Evolutionary conservation across 2,329 filamentous ascomycete species (phyloP), one percentile per base, ranked within the genome.

Genomic region (Rutstroemia sp.): DNA sequence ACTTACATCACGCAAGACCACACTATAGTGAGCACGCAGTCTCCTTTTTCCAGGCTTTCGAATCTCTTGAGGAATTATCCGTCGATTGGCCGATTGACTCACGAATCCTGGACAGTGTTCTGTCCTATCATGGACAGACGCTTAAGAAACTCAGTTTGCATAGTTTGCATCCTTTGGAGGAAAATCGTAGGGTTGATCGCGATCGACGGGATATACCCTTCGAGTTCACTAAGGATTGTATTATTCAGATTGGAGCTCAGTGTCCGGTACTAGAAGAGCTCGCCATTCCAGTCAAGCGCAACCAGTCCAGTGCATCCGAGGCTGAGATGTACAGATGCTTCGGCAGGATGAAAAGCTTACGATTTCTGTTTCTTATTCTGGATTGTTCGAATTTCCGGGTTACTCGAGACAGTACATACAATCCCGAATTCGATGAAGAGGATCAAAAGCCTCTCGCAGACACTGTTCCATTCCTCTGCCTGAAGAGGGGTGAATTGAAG

Each of bases 341-440:
- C 19, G 44, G 57, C 44, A 48, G 42, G 16, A 56, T 56, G 53
- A 45, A 16, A 50, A 54, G 23, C 42, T 56, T 58, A n/a, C 42
- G 39, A 49, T 52, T 38, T 25, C 42, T 58, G 37, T 58, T 56
- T 45, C 53, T 58, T 47, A 58, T 48, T 25, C n/a, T 58, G 53
- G 53, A 58, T 45, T 58, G 57, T 58, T 58, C 57, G 44, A 47
- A 58, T 8, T 58, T 48, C 48, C 19, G 21, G 19, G 48, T 58
- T 37, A 39, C 27, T 48, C 53, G 42, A 52, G 37, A 56, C 45
- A 27, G 41, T 8, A 17, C 3, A 53, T 54, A 56, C 45, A 44
- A 58, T 34, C 16, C 48, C 51, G 37, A n/a, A 46, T 56, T 58
- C n/a, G 45, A 56, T 34, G 44, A 41, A 38, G 41, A 50, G 4